phyloP scores from a whole-genome alignment of 73 alveolate species.

The Paramecium sonneborni region DNA sequence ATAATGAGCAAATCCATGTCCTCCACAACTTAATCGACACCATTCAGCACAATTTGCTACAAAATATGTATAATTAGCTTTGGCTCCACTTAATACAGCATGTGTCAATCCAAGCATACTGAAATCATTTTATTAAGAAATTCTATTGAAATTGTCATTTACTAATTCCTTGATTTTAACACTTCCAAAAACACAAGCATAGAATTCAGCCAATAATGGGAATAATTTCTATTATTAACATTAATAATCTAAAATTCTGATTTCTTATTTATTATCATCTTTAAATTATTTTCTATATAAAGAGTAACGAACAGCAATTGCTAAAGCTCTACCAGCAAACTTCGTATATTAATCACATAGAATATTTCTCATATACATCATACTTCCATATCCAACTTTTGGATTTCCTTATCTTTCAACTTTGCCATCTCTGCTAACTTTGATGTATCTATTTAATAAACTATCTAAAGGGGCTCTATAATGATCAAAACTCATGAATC shows the following conservation, averaged over 20 bases:
- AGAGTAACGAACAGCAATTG: conserved; percentile 81
- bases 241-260: conserved; percentile 83
- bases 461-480: conserved; percentile 80
- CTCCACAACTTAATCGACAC: conserved; percentile 89
- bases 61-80: conserved; percentile 70
- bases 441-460: conserved; percentile 76
- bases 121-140: conserved; percentile 68
- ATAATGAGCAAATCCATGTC: conserved; percentile 84
- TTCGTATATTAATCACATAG: conserved; percentile 52
- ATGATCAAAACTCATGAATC: conserved; percentile 76
- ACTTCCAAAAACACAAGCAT: conserved; percentile 71
- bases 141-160: conserved; percentile 60
- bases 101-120: conserved; percentile 64
- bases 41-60: conserved; percentile 74
- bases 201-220: conserved; percentile 73
- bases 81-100: conserved; percentile 73
- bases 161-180: conserved; percentile 38
- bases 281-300: conserved; percentile 80
- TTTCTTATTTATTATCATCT: conserved; percentile 70
- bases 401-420: conserved; percentile 64
- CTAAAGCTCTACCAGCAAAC: conserved; percentile 66
- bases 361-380: conserved; percentile 65
- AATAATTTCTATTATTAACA: conserved; percentile 73
- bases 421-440: conserved; percentile 80
- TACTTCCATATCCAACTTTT: conserved; percentile 79